phyloP scores from a whole-genome alignment of 306 rosid species.

The Cucumis melo region DNA sequence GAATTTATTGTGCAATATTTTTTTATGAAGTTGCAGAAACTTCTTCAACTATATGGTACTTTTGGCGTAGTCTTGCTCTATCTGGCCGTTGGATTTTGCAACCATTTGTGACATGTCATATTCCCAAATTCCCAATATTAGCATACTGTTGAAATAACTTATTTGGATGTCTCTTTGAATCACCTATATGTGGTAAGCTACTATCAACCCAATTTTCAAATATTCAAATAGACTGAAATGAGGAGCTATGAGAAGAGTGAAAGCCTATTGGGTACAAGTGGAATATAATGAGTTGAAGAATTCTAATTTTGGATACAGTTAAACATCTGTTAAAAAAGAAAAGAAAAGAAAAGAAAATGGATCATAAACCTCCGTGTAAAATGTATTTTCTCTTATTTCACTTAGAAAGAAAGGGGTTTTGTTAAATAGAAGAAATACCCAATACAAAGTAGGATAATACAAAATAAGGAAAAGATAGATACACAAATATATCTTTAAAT shows the following conservation, averaged over 20 bases:
- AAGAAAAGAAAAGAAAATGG: no score
- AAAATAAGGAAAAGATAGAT: no score
- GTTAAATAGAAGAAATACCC: no score
- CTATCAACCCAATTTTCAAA: background rate
- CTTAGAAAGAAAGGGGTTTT: no score
- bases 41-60: background rate
- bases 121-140: background rate
- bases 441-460: no score
- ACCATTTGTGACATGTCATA: background rate
- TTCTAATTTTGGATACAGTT: background rate
- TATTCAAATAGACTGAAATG: background rate
- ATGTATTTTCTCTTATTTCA: no score
- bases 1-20: background rate
- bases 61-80: background rate
- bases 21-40: background rate
- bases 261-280: no score
- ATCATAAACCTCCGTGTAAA: no score
- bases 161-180: background rate
- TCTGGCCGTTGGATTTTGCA: background rate
- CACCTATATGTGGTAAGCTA: background rate
- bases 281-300: background rate
- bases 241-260: background rate
- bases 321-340: no score
- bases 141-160: background rate
- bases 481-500: no score